Percentiles rank a stretch among this genome's conserved stretches.
phyloP scores from a whole-genome alignment of 2,329 filamentous ascomycete genomes.

The Penicillium concentricum region DNA sequence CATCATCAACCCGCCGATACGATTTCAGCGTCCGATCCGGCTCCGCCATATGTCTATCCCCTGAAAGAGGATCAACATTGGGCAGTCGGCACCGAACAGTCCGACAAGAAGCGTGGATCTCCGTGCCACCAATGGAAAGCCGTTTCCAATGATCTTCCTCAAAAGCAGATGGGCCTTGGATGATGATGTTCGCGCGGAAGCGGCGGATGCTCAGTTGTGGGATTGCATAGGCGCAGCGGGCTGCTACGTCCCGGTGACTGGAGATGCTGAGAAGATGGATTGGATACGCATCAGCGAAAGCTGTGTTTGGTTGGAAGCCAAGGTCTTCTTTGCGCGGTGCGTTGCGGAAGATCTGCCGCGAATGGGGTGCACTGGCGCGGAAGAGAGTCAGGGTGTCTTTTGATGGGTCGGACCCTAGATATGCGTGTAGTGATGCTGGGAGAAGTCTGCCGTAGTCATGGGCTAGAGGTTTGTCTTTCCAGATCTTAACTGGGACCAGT shows the following conservation, averaged over 20 bases:
- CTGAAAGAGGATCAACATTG: constrained; percentile 59
- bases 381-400: constrained; percentile 51
- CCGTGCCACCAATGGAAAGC: constrained; percentile 43
- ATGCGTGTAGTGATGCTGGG: constrained; percentile 50
- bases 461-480: constrained; percentile 53
- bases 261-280: constrained; percentile 57
- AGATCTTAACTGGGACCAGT: constrained; percentile 51
- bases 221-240: constrained; percentile 38
- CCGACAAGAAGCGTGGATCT: constrained; percentile 54
- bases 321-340: constrained; percentile 53
- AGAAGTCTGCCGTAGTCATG: constrained; percentile 42
- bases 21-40: constrained; percentile 51
- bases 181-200: constrained; percentile 59
- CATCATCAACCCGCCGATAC: constrained; percentile 53
- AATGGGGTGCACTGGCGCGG: constrained; percentile 47
- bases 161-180: constrained; percentile 54
- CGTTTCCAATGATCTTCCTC: constrained; percentile 59
- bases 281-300: constrained; percentile 60
- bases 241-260: constrained; percentile 53
- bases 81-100: constrained; percentile 59
- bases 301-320: constrained; percentile 54
- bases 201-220: constrained; percentile 52
- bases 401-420: constrained; percentile 35
- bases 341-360: constrained; percentile 54
- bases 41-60: constrained; percentile 47